Conservation (phyloP, 768 basidiomycete genomes). For the Suillus ampliporus region DNA sequence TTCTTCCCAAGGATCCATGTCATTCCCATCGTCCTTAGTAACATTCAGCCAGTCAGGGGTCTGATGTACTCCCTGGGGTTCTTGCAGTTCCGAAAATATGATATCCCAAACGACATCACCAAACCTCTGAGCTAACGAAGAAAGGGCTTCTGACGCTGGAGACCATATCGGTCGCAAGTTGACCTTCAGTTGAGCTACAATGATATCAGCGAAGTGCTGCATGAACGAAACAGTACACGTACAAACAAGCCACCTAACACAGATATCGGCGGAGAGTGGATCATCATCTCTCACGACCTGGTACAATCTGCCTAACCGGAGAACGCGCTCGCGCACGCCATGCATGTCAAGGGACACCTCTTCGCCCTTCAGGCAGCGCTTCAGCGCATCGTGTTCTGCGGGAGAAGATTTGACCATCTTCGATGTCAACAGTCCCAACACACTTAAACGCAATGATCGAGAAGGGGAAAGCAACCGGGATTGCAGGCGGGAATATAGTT, state of each 20-base stretch:
- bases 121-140: slow-evolving; percentile 55
- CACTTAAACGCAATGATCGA: slow-evolving; percentile 62
- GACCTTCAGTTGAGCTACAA: slow-evolving; percentile 86
- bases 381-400: slow-evolving; percentile 58
- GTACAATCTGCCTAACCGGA: slow-evolving; percentile 76
- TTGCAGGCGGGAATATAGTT: slow-evolving; percentile 58
- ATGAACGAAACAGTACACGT: slow-evolving; percentile 23
- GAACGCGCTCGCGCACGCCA: slow-evolving; percentile 83
- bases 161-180: slow-evolving; percentile 92
- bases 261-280: slow-evolving; percentile 59
- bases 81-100: slow-evolving; percentile 66
- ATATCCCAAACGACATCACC: slow-evolving; percentile 75
- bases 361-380: slow-evolving; percentile 79
- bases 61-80: neutral
- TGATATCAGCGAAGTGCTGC: neutral
- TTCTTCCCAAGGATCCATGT: slow-evolving; percentile 56
- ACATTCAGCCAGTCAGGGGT: slow-evolving; percentile 35
- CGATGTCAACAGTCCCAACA: slow-evolving; percentile 68
- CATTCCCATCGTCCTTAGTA: slow-evolving; percentile 23
- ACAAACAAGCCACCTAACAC: slow-evolving; percentile 78
- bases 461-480: slow-evolving; percentile 75
- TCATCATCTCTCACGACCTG: slow-evolving; percentile 63
- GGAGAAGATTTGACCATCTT: slow-evolving; percentile 49
- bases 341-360: slow-evolving; percentile 77
- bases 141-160: slow-evolving; percentile 74